Base-by-base conservation (phyloP, 495 filamentous ascomycete genomes). In the Aspergillus bertholletiae region DNA sequence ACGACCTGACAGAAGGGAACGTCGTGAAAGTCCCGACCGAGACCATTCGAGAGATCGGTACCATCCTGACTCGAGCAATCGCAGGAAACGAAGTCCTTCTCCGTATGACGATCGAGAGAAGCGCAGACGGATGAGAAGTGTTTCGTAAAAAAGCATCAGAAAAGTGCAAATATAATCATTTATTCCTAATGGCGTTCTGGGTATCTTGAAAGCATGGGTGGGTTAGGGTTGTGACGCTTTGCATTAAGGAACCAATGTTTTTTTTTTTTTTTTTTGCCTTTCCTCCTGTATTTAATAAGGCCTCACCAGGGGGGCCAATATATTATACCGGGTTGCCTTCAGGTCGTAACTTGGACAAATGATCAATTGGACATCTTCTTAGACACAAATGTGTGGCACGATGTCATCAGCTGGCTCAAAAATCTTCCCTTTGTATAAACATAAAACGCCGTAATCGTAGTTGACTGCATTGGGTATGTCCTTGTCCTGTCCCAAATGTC, bases 21-120 rank as follows among this genome's bases (percentile, higher is more conserved):
- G 68, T 55, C 72, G 47, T 22, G 47, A 41, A 44, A 59, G 51
- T 59, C 68, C 58, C 46, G 49, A 37, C 47, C 64, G 74, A 54
- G 67, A 73, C 47, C 72, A 81, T 51, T 77, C 79, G n/a, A 61
- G 77, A 48, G 76, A 83, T 57, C 75, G 82, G 22, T 63, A 66
- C 52, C 53, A 55, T 23, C 53, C 57, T 20, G 63, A 66, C 18
- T 32, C 54, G 24, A 58, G 74, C 54, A 68, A 70, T 51, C 72
- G 81, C 45, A 71, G 83, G 54, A 89, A 88, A 66, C 75, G 87
- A 45, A 86, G 83, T 49, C 81, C 78, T 9, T 88, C 87, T 21
- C 79, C 78, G 7, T 81, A 85, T 57, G 66, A 73, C 22, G 81
- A 86, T 62, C 77, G 80, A 30, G 87, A 90, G 52, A 90, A 90